Evolutionary conservation across 2,329 filamentous ascomycete genomes (phyloP), one percentile per base, ranked within the genome.

Genomic region (Alternaria metachromatica): DNA sequence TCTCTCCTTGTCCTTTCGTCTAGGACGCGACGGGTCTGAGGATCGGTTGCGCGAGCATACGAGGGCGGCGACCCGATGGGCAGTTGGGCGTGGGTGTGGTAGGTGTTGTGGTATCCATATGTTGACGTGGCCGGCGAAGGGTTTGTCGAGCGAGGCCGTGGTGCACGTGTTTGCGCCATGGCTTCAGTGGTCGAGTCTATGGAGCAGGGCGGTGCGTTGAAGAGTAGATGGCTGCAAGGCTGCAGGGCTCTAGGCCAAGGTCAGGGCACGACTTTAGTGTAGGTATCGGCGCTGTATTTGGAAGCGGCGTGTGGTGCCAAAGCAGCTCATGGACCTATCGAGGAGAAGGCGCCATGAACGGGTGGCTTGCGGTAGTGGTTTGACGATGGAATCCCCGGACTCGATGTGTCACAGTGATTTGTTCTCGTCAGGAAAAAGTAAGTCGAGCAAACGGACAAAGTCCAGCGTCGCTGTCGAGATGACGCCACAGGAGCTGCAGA

Each of bases 31-130:
- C 75, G 65, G 9, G 71, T 72, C 28, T 63, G 56, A 8, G 59
- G 53, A 51, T 72, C 73, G 49, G 58, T 73, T 54, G 77, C 74
- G 46, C 66, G 61, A 26, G 72, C 69, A 57, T 80, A 81, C 25
- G 70, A 71, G 9, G 80, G 80, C 9, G 79, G 77, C 23, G 68
- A 55, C 23, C 71, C 65, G 20, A 71, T 58, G 18, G 71, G 68
- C 11, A 76, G 68, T 44, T 74, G 72, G 21, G 73, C 70, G 62
- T 81, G 79, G 11, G 78, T 80, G 69, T 81, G 79, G 70, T 80
- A 81, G 51, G 79, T 80, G 69, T 82, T 81, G 75, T 81, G 78
- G 71, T 82, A 82, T 56, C 80, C 80, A 62, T 80, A 80, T 37
- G 73, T 78, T 18, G 74, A 76, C 30, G 71, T 66, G 26, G 69